Base-by-base conservation (phyloP, 257 asterid species). In the Gentiana macrophylla region DNA sequence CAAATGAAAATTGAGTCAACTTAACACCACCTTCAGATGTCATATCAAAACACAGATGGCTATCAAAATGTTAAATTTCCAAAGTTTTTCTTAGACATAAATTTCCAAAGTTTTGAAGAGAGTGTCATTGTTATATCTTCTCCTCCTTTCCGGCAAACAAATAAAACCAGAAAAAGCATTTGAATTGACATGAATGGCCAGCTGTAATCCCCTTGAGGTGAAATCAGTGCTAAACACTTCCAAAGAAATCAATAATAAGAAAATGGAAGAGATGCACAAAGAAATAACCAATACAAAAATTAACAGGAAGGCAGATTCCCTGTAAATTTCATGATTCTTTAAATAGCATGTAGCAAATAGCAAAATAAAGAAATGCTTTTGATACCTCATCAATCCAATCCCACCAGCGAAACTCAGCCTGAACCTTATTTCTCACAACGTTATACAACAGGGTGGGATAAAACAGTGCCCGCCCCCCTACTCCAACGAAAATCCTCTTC, bases 331-430 rank as follows among this genome's bases (percentile, higher is more conserved):
- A 24, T 6, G 35, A 53, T 9, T 34, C 3, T 12, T 9, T 52
- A 41, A 7, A 37, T 7, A 3, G 10, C 55, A 47, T 5, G 2
- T 15, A 32, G 37, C 13, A 11, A 46, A 12, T 43, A 35, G 0
- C 4, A 36, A 55, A 11, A 43, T 3, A 12, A 58, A 10, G 11
- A 47, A 47, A 49, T 8, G 15, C 24, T 60, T 3, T 35, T 1
- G 12, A 35, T 73, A 79, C 86, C 86, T 79, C 77, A 66, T 76
- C 83, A 67, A 79, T 71, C 83, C 83, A 79, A 65, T 79, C 86
- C 86, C 86, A 79, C 86, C 86, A 79, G 3, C 80, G 74, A 50
- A 79, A 79, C 64, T 71, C 78, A 2, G 77, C 56, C 71, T 79
- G 80, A 58, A 79, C 57, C 62, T 72, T 73, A 43, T 79, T 79